Percentiles rank a stretch among this genome's conserved stretches.
These are phyloP conservation scores for Coniochaeta pulveracea DNA, from an alignment of 2,329 filamentous ascomycete species.

Conservation along the genomic window DNA sequence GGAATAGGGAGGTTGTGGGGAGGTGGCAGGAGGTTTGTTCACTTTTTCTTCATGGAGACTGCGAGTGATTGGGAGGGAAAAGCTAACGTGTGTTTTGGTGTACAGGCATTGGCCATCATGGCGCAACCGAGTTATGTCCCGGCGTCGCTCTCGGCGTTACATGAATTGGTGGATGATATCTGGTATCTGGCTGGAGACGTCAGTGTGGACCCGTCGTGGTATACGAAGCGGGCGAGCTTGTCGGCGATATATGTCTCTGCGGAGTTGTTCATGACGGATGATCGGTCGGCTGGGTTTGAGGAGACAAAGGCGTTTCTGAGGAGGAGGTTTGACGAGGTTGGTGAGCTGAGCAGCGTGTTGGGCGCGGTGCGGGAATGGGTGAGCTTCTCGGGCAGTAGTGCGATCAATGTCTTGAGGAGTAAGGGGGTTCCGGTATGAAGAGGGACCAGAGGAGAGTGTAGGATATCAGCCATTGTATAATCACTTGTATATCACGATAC, in stretches of 20 bases:
- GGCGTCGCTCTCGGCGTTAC: slow-evolving; percentile 66
- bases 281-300: slow-evolving; percentile 58
- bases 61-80: not conserved
- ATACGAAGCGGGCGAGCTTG: slow-evolving; percentile 49
- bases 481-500: too few relatives aligned
- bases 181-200: slow-evolving; percentile 76
- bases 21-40: slow-evolving; percentile 74
- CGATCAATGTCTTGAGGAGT: slow-evolving; percentile 74
- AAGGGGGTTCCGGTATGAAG: slow-evolving; percentile 73
- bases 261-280: slow-evolving; percentile 92
- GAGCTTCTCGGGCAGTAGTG: slow-evolving; percentile 68
- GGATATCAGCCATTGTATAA: too few relatives aligned
- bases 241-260: slow-evolving; percentile 55
- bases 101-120: slow-evolving; percentile 81
- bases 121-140: slow-evolving; percentile 71
- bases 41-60: slow-evolving; percentile 1
- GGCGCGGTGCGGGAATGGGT: slow-evolving; percentile 62
- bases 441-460: too few relatives aligned
- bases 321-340: slow-evolving; percentile 60
- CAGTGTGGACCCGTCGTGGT: slow-evolving; percentile 80
- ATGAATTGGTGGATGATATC: slow-evolving; percentile 80
- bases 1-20: slow-evolving; percentile 60
- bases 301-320: slow-evolving; percentile 75
- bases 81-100: not conserved
- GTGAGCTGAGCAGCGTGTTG: slow-evolving; percentile 48